Percentiles rank a stretch among this genome's conserved stretches.
Evolutionary conservation across 352 stramenopile species (phyloP).

Genomic region (Phytopythium oedochilum): DNA sequence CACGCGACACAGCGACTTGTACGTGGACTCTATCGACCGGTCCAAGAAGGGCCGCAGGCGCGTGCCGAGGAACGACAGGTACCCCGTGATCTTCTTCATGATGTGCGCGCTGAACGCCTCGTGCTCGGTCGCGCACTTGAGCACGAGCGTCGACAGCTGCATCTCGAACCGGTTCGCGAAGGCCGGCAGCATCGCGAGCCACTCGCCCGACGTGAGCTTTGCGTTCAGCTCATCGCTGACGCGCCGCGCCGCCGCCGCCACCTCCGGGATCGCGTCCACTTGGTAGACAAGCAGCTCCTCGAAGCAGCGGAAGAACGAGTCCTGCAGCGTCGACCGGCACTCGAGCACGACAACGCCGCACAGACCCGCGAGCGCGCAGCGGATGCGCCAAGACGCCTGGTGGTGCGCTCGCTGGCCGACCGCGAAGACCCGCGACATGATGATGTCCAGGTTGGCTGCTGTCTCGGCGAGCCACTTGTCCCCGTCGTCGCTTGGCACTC

Average conservation of each 20-base stretch:
- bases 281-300: conserved; percentile 74
- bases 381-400: conserved; percentile 58
- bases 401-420: conserved; percentile 21
- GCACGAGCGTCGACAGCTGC: conserved; percentile 59
- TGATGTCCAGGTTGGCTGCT: conserved; percentile 54
- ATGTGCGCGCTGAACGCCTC: conserved; percentile 50
- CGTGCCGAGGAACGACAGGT: conserved; percentile 43
- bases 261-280: conserved; percentile 41
- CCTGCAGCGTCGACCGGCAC: conserved; percentile 38
- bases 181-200: conserved; percentile 49
- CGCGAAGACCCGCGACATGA: conserved; percentile 59
- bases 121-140: conserved; percentile 57
- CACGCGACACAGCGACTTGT: conserved; percentile 39
- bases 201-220: conserved; percentile 34
- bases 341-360: conserved; percentile 50
- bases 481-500: neutral
- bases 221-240: conserved; percentile 17
- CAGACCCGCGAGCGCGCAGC: conserved; percentile 47
- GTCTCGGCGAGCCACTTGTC: conserved; percentile 54
- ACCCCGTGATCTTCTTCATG: conserved; percentile 68
- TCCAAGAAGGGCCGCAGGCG: conserved; percentile 46
- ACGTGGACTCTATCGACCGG: conserved; percentile 38
- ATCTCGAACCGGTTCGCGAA: conserved; percentile 66
- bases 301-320: conserved; percentile 70
- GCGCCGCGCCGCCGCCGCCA: conserved; percentile 12